These are phyloP conservation scores for Firmiana major DNA, from an alignment of 345 rosid genomes.

Conservation along the genomic window DNA sequence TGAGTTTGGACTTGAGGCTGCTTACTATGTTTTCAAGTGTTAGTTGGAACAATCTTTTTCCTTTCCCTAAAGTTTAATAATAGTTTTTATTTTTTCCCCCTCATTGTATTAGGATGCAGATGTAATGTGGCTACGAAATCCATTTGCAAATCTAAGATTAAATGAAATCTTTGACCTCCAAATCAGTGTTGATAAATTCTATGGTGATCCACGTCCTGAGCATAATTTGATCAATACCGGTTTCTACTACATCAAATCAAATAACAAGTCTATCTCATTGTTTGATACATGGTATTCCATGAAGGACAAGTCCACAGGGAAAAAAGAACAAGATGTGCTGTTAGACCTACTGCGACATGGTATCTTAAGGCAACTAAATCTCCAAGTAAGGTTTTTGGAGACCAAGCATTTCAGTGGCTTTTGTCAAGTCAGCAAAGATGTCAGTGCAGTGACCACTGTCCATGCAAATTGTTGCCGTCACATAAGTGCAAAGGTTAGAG, in stretches of 20 bases:
- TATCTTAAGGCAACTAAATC: slow-evolving; percentile 27
- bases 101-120: slow-evolving; percentile 58
- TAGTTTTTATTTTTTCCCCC: too few relatives aligned
- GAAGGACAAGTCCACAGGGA: slow-evolving; percentile 47
- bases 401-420: slow-evolving; percentile 73
- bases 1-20: too few relatives aligned
- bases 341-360: slow-evolving; percentile 37
- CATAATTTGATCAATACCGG: slow-evolving; percentile 57
- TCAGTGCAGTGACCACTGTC: slow-evolving; percentile 49
- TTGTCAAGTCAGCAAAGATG: slow-evolving; percentile 55
- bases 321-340: slow-evolving; percentile 79
- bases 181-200: slow-evolving; percentile 52
- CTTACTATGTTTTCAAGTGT: neutral
- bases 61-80: neutral
- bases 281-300: slow-evolving; percentile 57
- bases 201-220: slow-evolving; percentile 30
- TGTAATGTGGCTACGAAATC: slow-evolving; percentile 73
- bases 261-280: slow-evolving; percentile 59
- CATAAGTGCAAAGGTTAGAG: slow-evolving; percentile 59
- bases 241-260: slow-evolving; percentile 61
- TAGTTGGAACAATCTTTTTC: neutral
- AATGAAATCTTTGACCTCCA: slow-evolving; percentile 51
- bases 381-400: slow-evolving; percentile 44
- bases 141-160: slow-evolving; percentile 35
- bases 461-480: slow-evolving; percentile 89